Conservation (phyloP, 176 grass and related monocot species). For the Oryza rufipogon region DNA sequence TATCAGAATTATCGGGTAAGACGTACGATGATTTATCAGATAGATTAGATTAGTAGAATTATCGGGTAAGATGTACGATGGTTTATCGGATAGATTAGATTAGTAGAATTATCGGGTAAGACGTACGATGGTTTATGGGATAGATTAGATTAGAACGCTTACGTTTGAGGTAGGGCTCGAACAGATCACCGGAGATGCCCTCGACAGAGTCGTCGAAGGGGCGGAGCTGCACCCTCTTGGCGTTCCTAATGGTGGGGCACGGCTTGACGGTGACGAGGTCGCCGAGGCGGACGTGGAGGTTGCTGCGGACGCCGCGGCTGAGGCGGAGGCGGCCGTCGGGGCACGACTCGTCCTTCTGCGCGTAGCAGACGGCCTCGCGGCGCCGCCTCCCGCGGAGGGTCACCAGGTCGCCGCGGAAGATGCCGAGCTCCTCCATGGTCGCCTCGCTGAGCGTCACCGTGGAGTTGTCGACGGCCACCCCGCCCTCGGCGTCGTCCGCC, state of each 20-base stretch:
- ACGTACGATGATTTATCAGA: no score
- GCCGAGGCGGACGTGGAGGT: slow-evolving; percentile 49
- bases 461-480: slow-evolving; percentile 38
- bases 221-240: neutral
- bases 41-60: no score
- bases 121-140: no score
- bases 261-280: slow-evolving; percentile 46
- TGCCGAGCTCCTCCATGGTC: slow-evolving; percentile 30
- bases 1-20: no score
- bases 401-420: slow-evolving; percentile 36
- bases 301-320: slow-evolving; percentile 57
- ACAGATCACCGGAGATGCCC: slow-evolving; percentile 47
- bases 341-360: slow-evolving; percentile 28
- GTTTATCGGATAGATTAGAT: no score
- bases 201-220: slow-evolving; percentile 45
- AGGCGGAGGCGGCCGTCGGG: slow-evolving; percentile 33
- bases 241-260: neutral
- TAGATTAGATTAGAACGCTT: neutral
- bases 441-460: slow-evolving; percentile 27
- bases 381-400: slow-evolving; percentile 48
- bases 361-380: slow-evolving; percentile 54
- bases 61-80: no score
- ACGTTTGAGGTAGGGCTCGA: slow-evolving; percentile 48
- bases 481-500: slow-evolving; percentile 48
- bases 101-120: no score